Conservation (phyloP, 345 rosid genomes). For the Arabidopsis thaliana region TAIR10.1 NC_003075.7:14760501-14761000, state of each 20-base stretch:
- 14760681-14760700: constrained; percentile 22
- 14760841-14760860: constrained; percentile 9
- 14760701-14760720: constrained; percentile 43
- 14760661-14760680: constrained; percentile 36
- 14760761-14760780: constrained; percentile 5
- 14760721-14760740: constrained; percentile 17
- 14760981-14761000: neutral
- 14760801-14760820: constrained; percentile 15
- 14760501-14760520: constrained; percentile 1
- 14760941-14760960: constrained; percentile 19
- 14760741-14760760: constrained; percentile 19
- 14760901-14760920: constrained; percentile 13
- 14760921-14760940: constrained; percentile 24
- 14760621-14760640: too few species aligned
- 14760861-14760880: constrained; percentile 6
- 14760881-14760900: constrained; percentile 22
- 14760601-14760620: neutral
- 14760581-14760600: neutral
- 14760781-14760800: neutral
- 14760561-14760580: neutral
- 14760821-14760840: neutral
- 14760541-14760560: constrained; percentile 23
- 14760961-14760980: neutral
- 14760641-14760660: neutral
- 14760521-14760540: neutral